These are phyloP conservation scores for Solanum pinnatisectum DNA, from an alignment of 257 asterid genomes.

Conservation along the genomic window DNA sequence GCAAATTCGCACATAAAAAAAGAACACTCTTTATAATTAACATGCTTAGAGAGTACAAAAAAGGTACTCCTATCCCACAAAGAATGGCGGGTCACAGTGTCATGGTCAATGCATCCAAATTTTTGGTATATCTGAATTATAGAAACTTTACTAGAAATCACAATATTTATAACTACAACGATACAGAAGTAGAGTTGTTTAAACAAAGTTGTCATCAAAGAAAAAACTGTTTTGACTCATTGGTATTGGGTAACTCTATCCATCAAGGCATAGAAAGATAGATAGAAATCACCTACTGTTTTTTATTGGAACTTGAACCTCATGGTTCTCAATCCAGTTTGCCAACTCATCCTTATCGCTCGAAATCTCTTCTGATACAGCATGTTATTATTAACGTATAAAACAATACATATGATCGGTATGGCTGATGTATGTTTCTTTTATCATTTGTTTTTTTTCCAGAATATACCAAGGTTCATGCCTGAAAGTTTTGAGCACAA, in stretches of 20 bases:
- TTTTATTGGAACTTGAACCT: not conserved
- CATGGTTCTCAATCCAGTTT: not conserved
- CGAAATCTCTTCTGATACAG: not conserved
- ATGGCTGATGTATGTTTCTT: not conserved
- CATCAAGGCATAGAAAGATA: not conserved
- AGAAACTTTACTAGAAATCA: not conserved
- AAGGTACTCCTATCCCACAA: not conserved
- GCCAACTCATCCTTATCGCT: not conserved
- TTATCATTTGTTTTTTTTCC: not conserved
- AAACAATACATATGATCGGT: not conserved
- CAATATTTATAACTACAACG: not conserved
- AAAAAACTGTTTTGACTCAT: not conserved
- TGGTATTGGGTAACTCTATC: not conserved
- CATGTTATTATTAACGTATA: not conserved
- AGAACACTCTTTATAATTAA: not conserved
- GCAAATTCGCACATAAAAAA: not conserved
- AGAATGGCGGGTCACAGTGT: not conserved
- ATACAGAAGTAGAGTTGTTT: not conserved
- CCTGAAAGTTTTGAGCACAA: conserved; percentile 19
- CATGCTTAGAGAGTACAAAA: not conserved
- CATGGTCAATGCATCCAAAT: not conserved
- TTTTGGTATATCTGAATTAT: not conserved
- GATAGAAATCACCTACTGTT: not conserved
- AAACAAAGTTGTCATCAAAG: not conserved
- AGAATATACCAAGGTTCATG: conserved; percentile 14